These are phyloP conservation scores for Mycena rosella DNA, from an alignment of 768 basidiomycete genomes.

Conservation along the genomic window DNA sequence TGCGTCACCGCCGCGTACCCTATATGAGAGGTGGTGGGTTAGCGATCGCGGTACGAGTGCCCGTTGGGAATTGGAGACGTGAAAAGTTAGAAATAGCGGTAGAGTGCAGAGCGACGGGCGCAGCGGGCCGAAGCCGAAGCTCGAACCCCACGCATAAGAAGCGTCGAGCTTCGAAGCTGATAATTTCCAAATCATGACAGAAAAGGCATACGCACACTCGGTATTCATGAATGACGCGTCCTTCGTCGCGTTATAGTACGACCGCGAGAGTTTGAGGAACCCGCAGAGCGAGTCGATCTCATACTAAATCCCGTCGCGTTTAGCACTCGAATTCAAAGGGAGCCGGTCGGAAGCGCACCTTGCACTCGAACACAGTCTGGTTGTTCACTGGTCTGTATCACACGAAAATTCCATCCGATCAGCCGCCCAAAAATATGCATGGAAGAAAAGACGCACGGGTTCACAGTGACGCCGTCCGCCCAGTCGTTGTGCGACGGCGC, in stretches of 20 bases:
- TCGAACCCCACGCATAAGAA: too few species aligned
- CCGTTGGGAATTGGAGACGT: too few species aligned
- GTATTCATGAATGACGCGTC: conserved; percentile 80
- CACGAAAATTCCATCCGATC: too few species aligned
- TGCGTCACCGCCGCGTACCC: conserved; percentile 78
- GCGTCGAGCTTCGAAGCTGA: too few species aligned
- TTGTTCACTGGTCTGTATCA: conserved; percentile 81
- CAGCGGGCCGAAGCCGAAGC: too few species aligned
- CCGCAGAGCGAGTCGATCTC: conserved; percentile 85
- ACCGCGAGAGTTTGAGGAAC: conserved; percentile 82
- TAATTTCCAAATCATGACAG: too few species aligned
- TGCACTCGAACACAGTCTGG: conserved; percentile 85
- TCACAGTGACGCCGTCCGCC: conserved; percentile 77
- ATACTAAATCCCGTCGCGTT: conserved; percentile 53
- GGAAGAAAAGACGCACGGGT: conserved; percentile 70
- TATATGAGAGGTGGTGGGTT: too few species aligned
- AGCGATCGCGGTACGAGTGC: too few species aligned
- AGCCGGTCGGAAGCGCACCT: conserved; percentile 39
- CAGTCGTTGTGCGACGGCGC: conserved; percentile 74
- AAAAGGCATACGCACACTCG: conserved; percentile 75
- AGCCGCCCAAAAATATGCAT: too few species aligned
- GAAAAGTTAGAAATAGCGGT: too few species aligned
- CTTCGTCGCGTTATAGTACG: conserved; percentile 78
- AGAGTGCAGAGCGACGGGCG: too few species aligned
- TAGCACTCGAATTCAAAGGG: too few species aligned